These are phyloP conservation scores for Nothomitra cinnamomea DNA, from an alignment of 2,329 filamentous ascomycete genomes.

Conservation along the genomic window DNA sequence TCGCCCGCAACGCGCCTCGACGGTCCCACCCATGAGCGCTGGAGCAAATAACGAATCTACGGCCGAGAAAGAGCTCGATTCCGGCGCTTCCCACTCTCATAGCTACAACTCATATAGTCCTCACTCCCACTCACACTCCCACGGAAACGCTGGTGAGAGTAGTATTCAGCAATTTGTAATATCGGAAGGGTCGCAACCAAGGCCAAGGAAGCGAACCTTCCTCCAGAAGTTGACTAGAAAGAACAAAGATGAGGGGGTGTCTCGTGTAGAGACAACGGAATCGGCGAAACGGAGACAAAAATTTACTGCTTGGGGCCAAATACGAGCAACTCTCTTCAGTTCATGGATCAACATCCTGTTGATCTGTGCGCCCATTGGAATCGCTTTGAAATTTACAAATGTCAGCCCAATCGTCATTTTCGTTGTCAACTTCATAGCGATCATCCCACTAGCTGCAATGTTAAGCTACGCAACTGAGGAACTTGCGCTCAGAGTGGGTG, in stretches of 20 bases:
- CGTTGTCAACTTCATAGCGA: slow-evolving; percentile 83
- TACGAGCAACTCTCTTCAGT: slow-evolving; percentile 58
- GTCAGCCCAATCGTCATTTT: slow-evolving; percentile 36
- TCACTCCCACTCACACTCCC: no score
- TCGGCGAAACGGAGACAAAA: neutral
- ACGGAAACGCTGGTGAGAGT: no score
- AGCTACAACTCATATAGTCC: no score
- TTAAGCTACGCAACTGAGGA: slow-evolving; percentile 83
- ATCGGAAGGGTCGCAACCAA: no score
- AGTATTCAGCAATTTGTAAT: no score
- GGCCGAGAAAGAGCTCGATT: neutral
- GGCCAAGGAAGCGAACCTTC: neutral
- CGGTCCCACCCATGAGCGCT: neutral
- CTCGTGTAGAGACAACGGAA: neutral
- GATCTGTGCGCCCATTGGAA: slow-evolving; percentile 61
- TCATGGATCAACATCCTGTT: slow-evolving; percentile 80
- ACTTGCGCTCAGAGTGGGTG: slow-evolving; percentile 37
- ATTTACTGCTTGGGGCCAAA: slow-evolving; percentile 46
- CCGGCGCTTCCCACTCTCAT: no score
- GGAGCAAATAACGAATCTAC: neutral
- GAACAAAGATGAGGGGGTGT: neutral
- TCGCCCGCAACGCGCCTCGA: neutral
- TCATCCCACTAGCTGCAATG: slow-evolving; percentile 75
- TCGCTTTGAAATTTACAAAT: slow-evolving; percentile 5
- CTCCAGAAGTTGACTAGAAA: neutral